phyloP scores from a whole-genome alignment of 164 flowering plant species.

The Magnolia kwangsiensis region DNA sequence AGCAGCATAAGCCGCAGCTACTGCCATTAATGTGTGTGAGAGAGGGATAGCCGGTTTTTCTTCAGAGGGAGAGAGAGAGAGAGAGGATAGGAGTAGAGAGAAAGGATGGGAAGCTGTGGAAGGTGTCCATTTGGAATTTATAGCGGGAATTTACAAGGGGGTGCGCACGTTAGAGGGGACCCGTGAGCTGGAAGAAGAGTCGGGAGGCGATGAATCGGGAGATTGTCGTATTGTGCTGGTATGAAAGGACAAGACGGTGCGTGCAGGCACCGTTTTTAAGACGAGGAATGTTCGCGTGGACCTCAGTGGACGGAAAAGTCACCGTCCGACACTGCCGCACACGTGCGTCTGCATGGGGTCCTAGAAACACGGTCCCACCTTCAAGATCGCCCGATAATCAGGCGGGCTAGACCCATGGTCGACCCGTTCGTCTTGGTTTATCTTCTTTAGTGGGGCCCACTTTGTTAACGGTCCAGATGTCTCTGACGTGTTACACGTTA shows the following conservation, averaged over 20 bases:
- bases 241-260: neutral
- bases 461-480: no score
- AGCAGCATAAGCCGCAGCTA: conserved; percentile 19
- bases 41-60: neutral
- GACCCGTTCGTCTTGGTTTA: no score
- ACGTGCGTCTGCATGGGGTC: no score
- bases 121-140: neutral
- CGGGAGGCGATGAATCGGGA: conserved; percentile 10
- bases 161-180: conserved; percentile 12
- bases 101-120: neutral
- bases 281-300: no score
- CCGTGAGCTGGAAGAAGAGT: conserved; percentile 2
- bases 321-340: no score
- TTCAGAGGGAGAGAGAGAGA: conserved; percentile 33
- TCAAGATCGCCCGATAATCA: no score
- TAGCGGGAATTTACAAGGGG: conserved; percentile 5
- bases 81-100: neutral
- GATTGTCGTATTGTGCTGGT: neutral
- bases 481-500: no score
- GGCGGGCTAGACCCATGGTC: no score
- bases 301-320: no score
- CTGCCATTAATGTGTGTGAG: neutral
- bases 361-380: no score
- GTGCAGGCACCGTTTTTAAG: no score
- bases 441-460: no score